A percentile compares a stretch with the other conserved stretches of the same genome.
Evolutionary conservation across 345 rosid species (phyloP).

Genomic region (Sonneratia caseolaris): DNA sequence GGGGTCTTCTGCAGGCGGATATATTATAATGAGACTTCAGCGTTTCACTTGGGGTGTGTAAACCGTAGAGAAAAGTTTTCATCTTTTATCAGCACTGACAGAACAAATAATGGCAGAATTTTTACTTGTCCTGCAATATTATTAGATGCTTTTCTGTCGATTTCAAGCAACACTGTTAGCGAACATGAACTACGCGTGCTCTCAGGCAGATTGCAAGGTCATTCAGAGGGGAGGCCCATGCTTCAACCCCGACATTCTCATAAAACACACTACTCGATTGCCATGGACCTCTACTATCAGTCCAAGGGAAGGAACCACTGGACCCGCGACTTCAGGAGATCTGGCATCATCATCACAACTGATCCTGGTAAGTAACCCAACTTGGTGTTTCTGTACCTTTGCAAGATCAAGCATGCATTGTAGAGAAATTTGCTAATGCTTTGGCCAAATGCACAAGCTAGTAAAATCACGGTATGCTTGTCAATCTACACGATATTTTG

Average conservation of each 20-base stretch:
- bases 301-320: conserved; percentile 22
- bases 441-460: not conserved
- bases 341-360: conserved; percentile 12
- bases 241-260: conserved; percentile 23
- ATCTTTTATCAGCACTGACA: not conserved
- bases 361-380: conserved; percentile 14
- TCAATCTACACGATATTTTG: not conserved
- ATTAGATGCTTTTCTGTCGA: no score
- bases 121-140: no score
- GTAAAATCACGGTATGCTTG: not conserved
- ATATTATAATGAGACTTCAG: no score
- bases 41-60: no score
- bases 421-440: not conserved
- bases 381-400: no score
- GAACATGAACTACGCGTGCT: conserved; percentile 32
- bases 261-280: conserved; percentile 34
- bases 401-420: not conserved
- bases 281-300: conserved; percentile 43
- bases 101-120: not conserved
- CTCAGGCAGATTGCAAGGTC: conserved; percentile 25
- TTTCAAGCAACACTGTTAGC: conserved; percentile 21
- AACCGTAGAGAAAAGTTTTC: not conserved
- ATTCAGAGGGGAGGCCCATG: conserved; percentile 32
- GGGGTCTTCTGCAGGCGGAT: not conserved
- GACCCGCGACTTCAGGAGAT: conserved; percentile 29